Conservation (phyloP, 148 eudicot species). For the Cornus suecica region DNA sequence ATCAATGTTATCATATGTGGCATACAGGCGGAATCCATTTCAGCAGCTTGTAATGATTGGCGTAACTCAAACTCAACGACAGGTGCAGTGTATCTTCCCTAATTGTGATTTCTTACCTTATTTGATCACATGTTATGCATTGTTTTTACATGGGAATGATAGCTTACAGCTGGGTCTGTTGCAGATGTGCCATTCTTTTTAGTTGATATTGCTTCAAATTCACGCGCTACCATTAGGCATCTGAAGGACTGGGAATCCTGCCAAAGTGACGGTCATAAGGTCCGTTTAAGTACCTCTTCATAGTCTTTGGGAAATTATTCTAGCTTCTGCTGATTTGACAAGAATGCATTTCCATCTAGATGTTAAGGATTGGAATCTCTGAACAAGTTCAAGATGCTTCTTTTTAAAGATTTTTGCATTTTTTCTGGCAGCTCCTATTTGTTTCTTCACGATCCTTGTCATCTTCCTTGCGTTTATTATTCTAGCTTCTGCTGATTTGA, state of each 20-base stretch:
- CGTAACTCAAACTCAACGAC: conserved; percentile 63
- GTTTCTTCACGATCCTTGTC: too few relatives aligned
- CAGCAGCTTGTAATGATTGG: conserved; percentile 79
- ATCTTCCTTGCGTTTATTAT: too few relatives aligned
- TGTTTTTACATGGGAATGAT: background rate
- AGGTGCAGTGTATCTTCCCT: conserved; percentile 32
- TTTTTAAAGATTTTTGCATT: too few relatives aligned
- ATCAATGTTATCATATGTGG: conserved; percentile 4
- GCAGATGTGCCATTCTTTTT: conserved; percentile 83
- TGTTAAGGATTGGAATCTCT: background rate
- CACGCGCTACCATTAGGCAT: conserved; percentile 55
- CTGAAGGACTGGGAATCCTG: conserved; percentile 74
- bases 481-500: background rate
- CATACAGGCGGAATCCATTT: conserved; percentile 59
- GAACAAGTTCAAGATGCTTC: background rate
- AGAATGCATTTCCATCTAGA: too few relatives aligned
- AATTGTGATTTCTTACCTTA: conserved; percentile 1
- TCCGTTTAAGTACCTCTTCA: conserved; percentile 20
- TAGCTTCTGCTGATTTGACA: background rate
- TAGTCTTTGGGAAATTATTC: conserved; percentile 5
- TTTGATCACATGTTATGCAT: background rate
- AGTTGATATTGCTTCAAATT: conserved; percentile 53
- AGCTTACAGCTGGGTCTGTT: conserved; percentile 14
- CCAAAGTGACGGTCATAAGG: conserved; percentile 65
- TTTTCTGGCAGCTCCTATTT: too few relatives aligned